Evolutionary conservation across 1,284 basidiomycete species (phyloP), one percentile per base, ranked within the genome.

Genomic region (Thelephora terrestris): DNA sequence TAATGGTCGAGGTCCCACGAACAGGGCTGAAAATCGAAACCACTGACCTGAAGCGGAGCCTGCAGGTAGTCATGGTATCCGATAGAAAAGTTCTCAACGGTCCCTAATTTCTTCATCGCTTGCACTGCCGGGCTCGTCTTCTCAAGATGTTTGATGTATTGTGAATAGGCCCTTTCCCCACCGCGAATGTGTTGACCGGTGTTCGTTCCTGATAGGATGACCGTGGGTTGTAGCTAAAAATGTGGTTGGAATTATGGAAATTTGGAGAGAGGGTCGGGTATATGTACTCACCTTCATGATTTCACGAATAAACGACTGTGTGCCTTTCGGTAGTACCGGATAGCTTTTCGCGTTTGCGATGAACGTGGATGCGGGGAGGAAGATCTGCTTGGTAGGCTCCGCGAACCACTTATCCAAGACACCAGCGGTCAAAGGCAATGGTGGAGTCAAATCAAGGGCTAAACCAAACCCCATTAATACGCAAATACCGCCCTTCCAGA

Each of bases 341-440:
- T 96, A 99, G 3, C 93, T 95, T 67, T 97, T 96, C 29, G 85
- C 80, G 64, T 99, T 99, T 10, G 92, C 84, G 55, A 99, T 93
- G 65, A 98, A 99, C 9, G 89, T 79, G 4, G 83, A 80, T 2
- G 91, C 83, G 3, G 96, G 94, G 1, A 99, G 71, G 67, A 90
- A 91, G 49, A 99, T 75, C 60, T 91, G 78, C 43, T 81, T 78
- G 5, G 95, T 82, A 1, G 93, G 89, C 65, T 99, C 96, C 7
- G 95, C 89, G 2, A 82, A 76, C 96, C 96, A 99, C 59, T 94
- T 80, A 49, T 75, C 74, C 44, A 91, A 68, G 17, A 85, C 80
- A 2, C 78, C 79, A 9, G 79, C 71, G 10, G 80, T 79, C 4
- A 84, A 76, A 3, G 93, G 91, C 4, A 97, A 72, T 0, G 92